Percentiles rank a stretch among this genome's conserved stretches.
Conservation (phyloP, 306 rosid species). For the Clitoria ternatea region DNA sequence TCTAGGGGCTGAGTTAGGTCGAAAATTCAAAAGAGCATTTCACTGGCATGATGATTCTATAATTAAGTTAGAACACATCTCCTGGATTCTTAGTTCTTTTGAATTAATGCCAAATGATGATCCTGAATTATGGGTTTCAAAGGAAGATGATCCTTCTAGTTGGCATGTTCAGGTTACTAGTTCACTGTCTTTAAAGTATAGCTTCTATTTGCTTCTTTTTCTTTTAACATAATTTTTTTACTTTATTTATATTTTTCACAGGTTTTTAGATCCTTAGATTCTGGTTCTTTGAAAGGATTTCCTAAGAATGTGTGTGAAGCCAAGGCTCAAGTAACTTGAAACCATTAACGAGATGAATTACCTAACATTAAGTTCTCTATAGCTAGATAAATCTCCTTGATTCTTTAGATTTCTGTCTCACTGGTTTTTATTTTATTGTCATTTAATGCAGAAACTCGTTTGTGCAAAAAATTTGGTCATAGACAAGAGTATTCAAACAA, state of each 20-base stretch:
- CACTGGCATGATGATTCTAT: constrained; percentile 86
- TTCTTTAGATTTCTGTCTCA: constrained; percentile 13
- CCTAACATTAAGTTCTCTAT: neutral
- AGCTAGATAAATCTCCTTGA: neutral
- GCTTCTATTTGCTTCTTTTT: constrained; percentile 9
- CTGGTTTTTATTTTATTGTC: constrained; percentile 20
- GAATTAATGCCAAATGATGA: constrained; percentile 39
- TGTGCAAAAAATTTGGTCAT: constrained; percentile 91
- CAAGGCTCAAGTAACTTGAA: constrained; percentile 51
- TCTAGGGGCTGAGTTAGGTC: constrained; percentile 82
- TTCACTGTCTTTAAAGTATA: constrained; percentile 10
- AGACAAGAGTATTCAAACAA: constrained; percentile 91
- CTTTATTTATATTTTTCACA: constrained; percentile 30
- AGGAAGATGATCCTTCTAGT: constrained; percentile 63
- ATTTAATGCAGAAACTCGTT: constrained; percentile 70
- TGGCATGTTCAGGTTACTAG: constrained; percentile 87
- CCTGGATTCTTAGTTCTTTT: constrained; percentile 97
- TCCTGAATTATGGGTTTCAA: constrained; percentile 67
- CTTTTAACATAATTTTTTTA: neutral
- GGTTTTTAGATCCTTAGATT: constrained; percentile 94
- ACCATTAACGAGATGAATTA: neutral
- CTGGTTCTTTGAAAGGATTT: constrained; percentile 97
- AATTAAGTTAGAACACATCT: constrained; percentile 87
- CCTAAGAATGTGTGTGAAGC: constrained; percentile 68
- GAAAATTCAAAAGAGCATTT: constrained; percentile 62